Conservation (phyloP, 176 grass and related monocot species). For the Coix lacrymajobi region DNA sequence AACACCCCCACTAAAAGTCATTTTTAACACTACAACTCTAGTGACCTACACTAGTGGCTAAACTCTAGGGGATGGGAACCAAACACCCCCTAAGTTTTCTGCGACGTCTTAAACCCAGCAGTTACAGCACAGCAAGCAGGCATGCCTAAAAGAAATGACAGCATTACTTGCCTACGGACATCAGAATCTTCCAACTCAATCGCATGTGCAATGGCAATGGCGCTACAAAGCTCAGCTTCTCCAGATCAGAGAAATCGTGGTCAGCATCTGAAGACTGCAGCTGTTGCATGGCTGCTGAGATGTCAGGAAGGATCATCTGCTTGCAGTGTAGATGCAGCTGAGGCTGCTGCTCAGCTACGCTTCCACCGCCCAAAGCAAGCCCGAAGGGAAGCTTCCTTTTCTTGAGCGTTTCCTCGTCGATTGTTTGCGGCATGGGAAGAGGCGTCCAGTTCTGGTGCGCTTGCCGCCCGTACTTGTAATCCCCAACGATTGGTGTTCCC, state of each 20-base stretch:
- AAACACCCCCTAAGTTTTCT: too few species aligned
- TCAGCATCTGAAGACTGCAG: constrained; percentile 35
- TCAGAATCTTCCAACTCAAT: constrained; percentile 76
- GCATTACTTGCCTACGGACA: constrained; percentile 9
- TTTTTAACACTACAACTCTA: too few species aligned
- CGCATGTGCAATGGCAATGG: constrained; percentile 80
- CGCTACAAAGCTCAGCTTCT: constrained; percentile 71
- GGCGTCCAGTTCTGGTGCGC: constrained; percentile 61
- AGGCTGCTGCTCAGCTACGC: constrained; percentile 48
- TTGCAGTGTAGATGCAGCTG: constrained; percentile 91
- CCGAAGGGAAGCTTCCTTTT: constrained; percentile 73
- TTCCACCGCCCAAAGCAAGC: constrained; percentile 55
- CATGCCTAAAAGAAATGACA: background rate
- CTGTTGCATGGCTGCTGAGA: constrained; percentile 53
- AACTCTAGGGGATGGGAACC: too few species aligned
- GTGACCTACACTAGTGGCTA: too few species aligned
- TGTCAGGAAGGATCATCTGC: constrained; percentile 81
- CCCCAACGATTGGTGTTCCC: constrained; percentile 73
- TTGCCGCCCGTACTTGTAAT: constrained; percentile 69
- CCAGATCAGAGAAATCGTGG: constrained; percentile 38
- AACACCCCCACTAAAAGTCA: too few species aligned
- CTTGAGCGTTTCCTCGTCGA: constrained; percentile 23
- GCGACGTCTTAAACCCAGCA: background rate
- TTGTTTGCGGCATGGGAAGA: constrained; percentile 29
- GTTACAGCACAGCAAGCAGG: background rate